Conservation (phyloP, 1,284 basidiomycete species). For the Boletus holoroseus region DNA sequence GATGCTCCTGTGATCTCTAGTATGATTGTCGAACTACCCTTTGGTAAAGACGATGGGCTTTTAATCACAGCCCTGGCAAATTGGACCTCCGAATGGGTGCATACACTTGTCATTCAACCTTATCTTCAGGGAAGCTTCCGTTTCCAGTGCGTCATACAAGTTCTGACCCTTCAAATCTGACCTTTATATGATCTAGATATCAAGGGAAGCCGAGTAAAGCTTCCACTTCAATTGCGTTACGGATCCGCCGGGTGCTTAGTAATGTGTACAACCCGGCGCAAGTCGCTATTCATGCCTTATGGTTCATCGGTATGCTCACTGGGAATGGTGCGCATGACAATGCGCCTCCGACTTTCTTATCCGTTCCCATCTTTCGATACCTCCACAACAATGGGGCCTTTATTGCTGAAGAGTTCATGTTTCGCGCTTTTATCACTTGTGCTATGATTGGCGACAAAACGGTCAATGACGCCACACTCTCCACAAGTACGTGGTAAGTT, state of each 20-base stretch:
- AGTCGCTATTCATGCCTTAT: slow-evolving; percentile 44
- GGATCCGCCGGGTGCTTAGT: slow-evolving; percentile 21
- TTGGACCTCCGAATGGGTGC: slow-evolving; percentile 31
- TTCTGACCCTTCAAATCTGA: slow-evolving; percentile 1
- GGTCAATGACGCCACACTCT: slow-evolving; percentile 48
- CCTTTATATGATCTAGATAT: slow-evolving; percentile 17
- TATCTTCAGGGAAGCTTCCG: slow-evolving; percentile 17
- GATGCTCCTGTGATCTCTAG: background rate
- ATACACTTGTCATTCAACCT: slow-evolving; percentile 24
- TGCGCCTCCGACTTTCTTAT: slow-evolving; percentile 20
- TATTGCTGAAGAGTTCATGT: slow-evolving; percentile 33
- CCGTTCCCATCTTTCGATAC: slow-evolving; percentile 30
- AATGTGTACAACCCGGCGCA: slow-evolving; percentile 27
- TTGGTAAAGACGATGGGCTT: slow-evolving; percentile 5
- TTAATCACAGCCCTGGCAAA: slow-evolving; percentile 20
- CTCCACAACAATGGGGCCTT: slow-evolving; percentile 27
- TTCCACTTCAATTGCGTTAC: slow-evolving; percentile 12
- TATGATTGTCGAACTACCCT: background rate
- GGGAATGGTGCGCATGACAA: slow-evolving; percentile 7
- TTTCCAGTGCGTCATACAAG: slow-evolving; percentile 24
- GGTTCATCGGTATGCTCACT: slow-evolving; percentile 40
- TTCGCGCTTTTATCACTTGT: slow-evolving; percentile 41
- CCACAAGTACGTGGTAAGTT: slow-evolving; percentile 41
- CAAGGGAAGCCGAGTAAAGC: slow-evolving; percentile 5
- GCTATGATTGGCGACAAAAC: slow-evolving; percentile 53